Evolutionary conservation across 306 rosid genomes (phyloP).

Genomic region (Echinosophora koreensis): DNA sequence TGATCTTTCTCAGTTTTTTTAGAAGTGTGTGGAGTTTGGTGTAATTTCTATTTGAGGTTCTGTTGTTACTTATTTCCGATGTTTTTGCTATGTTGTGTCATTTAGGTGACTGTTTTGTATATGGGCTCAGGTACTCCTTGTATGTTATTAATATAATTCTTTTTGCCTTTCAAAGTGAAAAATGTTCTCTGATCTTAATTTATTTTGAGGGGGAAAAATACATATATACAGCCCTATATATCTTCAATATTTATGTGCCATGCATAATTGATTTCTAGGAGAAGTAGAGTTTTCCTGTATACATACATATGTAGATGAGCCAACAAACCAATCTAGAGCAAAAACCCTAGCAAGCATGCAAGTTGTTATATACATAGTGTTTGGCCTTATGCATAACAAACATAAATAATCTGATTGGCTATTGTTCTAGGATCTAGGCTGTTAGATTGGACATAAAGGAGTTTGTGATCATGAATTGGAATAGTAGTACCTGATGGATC

Average conservation of each 20-base stretch:
- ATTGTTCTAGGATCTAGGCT: background rate
- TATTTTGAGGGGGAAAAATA: background rate
- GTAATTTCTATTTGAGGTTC: no score
- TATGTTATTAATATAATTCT: no score
- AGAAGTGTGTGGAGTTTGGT: no score
- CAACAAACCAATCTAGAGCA: conserved; percentile 5
- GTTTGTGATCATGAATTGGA: conserved; percentile 54
- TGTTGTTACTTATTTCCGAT: no score
- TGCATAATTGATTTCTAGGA: background rate
- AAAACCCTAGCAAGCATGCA: conserved; percentile 38
- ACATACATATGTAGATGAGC: background rate
- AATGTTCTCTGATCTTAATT: background rate
- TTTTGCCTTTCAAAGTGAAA: no score
- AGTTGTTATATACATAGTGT: background rate
- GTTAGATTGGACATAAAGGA: conserved; percentile 70
- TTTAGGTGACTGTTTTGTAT: no score
- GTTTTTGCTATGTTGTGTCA: no score
- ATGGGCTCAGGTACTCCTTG: no score
- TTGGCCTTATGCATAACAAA: conserved; percentile 35
- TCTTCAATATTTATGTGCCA: background rate
- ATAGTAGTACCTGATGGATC: conserved; percentile 46
- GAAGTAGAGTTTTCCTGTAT: background rate
- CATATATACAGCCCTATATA: background rate
- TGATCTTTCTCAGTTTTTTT: no score
- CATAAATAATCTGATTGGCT: conserved; percentile 43